Evolutionary conservation across 2,329 filamentous ascomycete species (phyloP).

Genomic region (Fragosphaeria purpurea): DNA sequence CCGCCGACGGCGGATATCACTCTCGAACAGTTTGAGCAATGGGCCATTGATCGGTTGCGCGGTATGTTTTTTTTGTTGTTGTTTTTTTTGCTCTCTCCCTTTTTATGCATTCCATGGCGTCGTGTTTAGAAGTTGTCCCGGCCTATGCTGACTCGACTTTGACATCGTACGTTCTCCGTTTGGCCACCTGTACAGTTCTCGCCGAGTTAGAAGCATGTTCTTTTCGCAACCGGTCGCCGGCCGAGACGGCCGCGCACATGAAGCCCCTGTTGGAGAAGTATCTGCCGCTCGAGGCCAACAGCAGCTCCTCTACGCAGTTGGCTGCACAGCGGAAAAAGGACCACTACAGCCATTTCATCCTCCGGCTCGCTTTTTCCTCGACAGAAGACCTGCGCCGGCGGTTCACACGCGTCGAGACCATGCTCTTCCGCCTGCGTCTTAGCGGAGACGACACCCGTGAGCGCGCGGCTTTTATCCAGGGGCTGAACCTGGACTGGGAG

Average conservation of each 20-base stretch:
- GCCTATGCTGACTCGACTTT: background rate
- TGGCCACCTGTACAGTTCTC: slow-evolving; percentile 45
- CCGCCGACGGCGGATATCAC: slow-evolving; percentile 91
- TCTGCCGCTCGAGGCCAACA: slow-evolving; percentile 69
- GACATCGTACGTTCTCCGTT: background rate
- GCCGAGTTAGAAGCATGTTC: slow-evolving; percentile 88
- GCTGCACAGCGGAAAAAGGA: slow-evolving; percentile 78
- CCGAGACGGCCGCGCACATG: slow-evolving; percentile 77
- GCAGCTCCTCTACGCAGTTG: slow-evolving; percentile 48
- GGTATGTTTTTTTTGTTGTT: slow-evolving; percentile 35
- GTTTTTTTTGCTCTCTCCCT: no score
- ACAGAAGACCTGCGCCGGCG: slow-evolving; percentile 84
- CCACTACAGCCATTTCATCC: slow-evolving; percentile 96
- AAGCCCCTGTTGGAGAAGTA: slow-evolving; percentile 79
- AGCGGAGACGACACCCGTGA: slow-evolving; percentile 67
- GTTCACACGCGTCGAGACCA: slow-evolving; percentile 78
- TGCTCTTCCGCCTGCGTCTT: slow-evolving; percentile 78
- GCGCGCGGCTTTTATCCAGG: slow-evolving; percentile 63
- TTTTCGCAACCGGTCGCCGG: slow-evolving; percentile 79
- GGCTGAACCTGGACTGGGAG: slow-evolving; percentile 76
- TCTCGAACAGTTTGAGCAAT: slow-evolving; percentile 95
- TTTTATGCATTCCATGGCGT: no score
- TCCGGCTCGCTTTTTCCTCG: slow-evolving; percentile 81
- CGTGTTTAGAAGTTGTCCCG: no score
- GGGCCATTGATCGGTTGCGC: slow-evolving; percentile 87